phyloP scores from a whole-genome alignment of 1,284 basidiomycete genomes.

The Xerocomus cyaneibrunnescens region DNA sequence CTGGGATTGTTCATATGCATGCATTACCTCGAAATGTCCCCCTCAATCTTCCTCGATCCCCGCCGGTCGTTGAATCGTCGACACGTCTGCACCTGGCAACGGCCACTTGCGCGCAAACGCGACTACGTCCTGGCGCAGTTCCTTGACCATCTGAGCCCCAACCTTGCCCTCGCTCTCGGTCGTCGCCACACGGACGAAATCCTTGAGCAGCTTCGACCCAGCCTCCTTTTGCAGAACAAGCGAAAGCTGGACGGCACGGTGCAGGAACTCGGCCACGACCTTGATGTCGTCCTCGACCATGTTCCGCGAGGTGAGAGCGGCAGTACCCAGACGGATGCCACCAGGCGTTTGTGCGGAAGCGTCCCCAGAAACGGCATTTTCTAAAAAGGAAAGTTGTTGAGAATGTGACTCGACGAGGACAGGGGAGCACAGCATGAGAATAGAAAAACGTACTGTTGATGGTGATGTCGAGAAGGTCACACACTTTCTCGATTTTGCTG shows the following conservation, averaged over 20 bases:
- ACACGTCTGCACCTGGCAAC: slow-evolving; percentile 85
- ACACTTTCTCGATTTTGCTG: slow-evolving; percentile 98
- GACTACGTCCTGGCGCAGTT: slow-evolving; percentile 73
- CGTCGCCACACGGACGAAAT: slow-evolving; percentile 88
- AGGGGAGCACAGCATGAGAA: background rate
- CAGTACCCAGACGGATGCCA: slow-evolving; percentile 95
- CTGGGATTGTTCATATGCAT: slow-evolving; percentile 1
- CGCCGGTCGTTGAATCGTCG: slow-evolving; percentile 58
- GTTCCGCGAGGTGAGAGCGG: slow-evolving; percentile 92
- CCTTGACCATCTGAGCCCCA: slow-evolving; percentile 69
- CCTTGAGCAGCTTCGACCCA: slow-evolving; percentile 92
- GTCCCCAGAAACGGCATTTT: slow-evolving; percentile 97
- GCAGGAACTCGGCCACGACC: slow-evolving; percentile 87
- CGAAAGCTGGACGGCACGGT: slow-evolving; percentile 89
- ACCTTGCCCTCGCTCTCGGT: slow-evolving; percentile 68
- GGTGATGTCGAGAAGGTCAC: slow-evolving; percentile 94
- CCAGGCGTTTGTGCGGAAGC: slow-evolving; percentile 94
- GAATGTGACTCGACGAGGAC: background rate
- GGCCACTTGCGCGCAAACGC: slow-evolving; percentile 88
- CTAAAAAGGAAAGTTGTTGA: slow-evolving; percentile 39
- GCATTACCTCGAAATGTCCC: background rate
- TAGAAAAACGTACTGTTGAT: slow-evolving; percentile 73
- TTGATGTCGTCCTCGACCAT: slow-evolving; percentile 90
- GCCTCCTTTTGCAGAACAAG: slow-evolving; percentile 91
- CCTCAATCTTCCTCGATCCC: slow-evolving; percentile 59